These are phyloP conservation scores for Cryptosporidium muris DNA, from an alignment of 169 alveolate genomes.

Conservation along the genomic window DNA sequence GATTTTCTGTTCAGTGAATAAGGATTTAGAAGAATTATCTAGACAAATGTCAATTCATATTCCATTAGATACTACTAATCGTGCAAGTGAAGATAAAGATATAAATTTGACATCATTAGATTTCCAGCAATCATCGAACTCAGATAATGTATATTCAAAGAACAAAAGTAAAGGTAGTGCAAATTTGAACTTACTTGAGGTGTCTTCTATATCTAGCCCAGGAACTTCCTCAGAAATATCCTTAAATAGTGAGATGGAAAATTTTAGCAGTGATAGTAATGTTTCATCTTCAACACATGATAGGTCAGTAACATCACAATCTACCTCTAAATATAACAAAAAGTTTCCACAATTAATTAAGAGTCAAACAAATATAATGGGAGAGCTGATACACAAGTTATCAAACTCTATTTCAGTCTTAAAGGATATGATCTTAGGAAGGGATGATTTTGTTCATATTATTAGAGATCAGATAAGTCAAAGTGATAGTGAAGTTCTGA, in stretches of 20 bases:
- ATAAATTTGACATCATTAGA: constrained; percentile 45
- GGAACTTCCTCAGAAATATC: too few relatives aligned
- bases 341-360: too few relatives aligned
- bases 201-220: too few relatives aligned
- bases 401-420: constrained; percentile 34
- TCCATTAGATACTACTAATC: not conserved
- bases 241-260: too few relatives aligned
- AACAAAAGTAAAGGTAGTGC: too few relatives aligned
- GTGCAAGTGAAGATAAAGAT: not conserved
- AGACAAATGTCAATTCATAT: constrained; percentile 15
- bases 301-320: too few relatives aligned
- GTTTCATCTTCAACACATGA: too few relatives aligned
- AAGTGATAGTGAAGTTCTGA: constrained; percentile 40
- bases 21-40: constrained; percentile 50
- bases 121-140: not conserved
- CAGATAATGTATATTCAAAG: too few relatives aligned
- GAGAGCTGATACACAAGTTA: constrained; percentile 17
- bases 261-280: too few relatives aligned
- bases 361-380: not conserved
- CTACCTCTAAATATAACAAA: too few relatives aligned
- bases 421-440: constrained; percentile 56
- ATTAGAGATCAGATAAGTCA: constrained; percentile 53
- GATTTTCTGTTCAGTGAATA: constrained; percentile 45
- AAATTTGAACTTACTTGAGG: too few relatives aligned
- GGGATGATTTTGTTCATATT: constrained; percentile 27